Conservation (phyloP, 2,329 filamentous ascomycete genomes). For the Colletotrichum chlorophyti region DNA sequence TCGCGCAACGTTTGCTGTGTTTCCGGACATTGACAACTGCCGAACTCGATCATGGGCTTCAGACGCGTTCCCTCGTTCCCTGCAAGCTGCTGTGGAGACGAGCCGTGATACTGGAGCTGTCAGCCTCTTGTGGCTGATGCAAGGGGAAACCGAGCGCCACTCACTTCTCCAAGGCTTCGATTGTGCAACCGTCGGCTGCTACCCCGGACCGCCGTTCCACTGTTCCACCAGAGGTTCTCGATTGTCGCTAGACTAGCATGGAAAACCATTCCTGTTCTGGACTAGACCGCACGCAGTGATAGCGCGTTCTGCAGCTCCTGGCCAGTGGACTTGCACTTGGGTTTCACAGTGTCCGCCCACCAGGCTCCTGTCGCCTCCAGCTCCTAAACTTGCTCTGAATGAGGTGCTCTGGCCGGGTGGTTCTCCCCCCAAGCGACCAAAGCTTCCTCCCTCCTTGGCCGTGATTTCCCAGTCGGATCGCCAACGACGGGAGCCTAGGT, state of each 20-base stretch:
- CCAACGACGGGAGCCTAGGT: too few relatives aligned
- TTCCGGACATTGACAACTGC: neutral
- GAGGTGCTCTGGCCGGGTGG: too few relatives aligned
- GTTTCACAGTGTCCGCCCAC: constrained; percentile 26
- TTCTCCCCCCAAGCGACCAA: constrained; percentile 18
- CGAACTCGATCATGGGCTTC: neutral
- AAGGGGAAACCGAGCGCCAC: too few relatives aligned
- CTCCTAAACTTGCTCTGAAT: too few relatives aligned
- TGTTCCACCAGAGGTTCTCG: neutral
- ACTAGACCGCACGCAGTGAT: neutral
- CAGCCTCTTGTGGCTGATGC: constrained; percentile 12
- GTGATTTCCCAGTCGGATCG: constrained; percentile 27
- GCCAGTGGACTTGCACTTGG: too few relatives aligned
- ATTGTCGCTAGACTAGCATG: constrained; percentile 8
- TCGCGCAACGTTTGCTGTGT: neutral
- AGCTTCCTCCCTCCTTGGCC: constrained; percentile 28
- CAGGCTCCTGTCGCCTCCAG: too few relatives aligned
- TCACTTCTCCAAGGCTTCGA: neutral
- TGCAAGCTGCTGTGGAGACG: too few relatives aligned
- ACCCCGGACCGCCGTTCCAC: constrained; percentile 23
- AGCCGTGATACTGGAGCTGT: neutral
- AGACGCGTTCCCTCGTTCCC: constrained; percentile 22
- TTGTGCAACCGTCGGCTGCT: neutral
- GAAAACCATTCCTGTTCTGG: neutral
- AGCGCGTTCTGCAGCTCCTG: constrained; percentile 19